A percentile compares a stretch with the other conserved stretches of the same genome.
phyloP scores from a whole-genome alignment of 345 rosid species.

The Hevea brasiliensis region DNA sequence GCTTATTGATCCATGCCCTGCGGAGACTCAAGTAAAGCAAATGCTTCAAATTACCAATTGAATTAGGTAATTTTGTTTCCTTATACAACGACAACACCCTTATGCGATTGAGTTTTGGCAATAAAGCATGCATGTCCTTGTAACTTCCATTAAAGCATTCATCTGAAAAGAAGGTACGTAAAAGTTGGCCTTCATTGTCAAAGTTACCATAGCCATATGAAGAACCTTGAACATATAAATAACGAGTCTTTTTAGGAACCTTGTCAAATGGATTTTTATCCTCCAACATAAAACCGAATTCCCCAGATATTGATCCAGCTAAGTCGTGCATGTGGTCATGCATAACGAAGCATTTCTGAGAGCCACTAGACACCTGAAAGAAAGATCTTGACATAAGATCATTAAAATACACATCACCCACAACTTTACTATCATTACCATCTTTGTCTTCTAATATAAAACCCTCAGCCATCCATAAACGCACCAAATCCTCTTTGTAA shows the following conservation, averaged over 20 bases:
- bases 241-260: neutral
- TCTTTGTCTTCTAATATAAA: constrained; percentile 1
- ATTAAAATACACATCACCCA: constrained; percentile 9
- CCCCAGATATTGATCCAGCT: constrained; percentile 19
- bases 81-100: neutral
- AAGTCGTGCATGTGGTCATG: constrained; percentile 21
- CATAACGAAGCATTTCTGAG: neutral
- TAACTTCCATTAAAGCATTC: too few relatives aligned
- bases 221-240: neutral
- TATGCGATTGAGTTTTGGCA: neutral
- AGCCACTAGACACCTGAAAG: too few relatives aligned
- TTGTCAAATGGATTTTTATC: neutral
- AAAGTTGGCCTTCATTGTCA: neutral
- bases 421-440: constrained; percentile 8
- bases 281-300: constrained; percentile 1
- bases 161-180: neutral
- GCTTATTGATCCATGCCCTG: neutral
- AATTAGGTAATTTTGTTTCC: neutral
- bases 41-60: constrained; percentile 8
- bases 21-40: constrained; percentile 3
- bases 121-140: neutral
- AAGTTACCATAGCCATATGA: too few relatives aligned
- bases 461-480: constrained; percentile 30
- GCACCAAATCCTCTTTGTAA: neutral
- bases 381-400: constrained; percentile 25